Evolutionary conservation across 1,284 basidiomycete genomes (phyloP), one percentile per base, ranked within the genome.

Genomic region (Pseudozyma sp.): DNA sequence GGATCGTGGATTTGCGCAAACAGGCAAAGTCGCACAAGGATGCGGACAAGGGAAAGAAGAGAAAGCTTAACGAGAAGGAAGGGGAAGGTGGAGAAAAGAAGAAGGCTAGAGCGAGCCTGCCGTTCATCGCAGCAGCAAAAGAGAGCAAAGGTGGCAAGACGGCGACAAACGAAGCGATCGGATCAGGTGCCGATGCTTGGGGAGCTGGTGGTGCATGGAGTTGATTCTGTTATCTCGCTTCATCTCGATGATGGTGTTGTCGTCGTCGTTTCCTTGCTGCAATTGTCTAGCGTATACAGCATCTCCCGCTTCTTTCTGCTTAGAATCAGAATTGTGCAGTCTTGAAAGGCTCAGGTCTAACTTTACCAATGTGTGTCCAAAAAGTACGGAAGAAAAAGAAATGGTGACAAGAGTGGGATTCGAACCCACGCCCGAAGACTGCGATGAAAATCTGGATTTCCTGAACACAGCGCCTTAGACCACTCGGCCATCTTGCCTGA

Each of bases 401-500:
- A 43, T 68, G 75, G 76, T 80, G 80, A 81, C 79, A 78, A 82
- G 75, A 82, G 78, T 82, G 80, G 80, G 80, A 81, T 80, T 82
- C 80, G 80, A 82, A 82, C 80, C 78, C 80, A 82, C 80, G 80
- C 80, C 78, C 78, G 78, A 78, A 80, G 78, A 80, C 68, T 61
- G 61, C 68, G 68, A 65, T 53, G 19, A 52, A 42, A 58, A 55
- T 60, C n/a, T 58, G 49, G 59, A 54, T 40, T 31, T 54, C 73
- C 68, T 71, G 73, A 75, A 75, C 64, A 64, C 62, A 64, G 74
- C 81, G 81, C 80, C 79, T 81, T 81, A 82, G 54, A 82, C 81
- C 81, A 82, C 81, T 82, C 81, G 78, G 81, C 81, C 81, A 82
- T 82, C 81, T 81, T 78, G 80, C 71, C 81, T 58, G 43, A 30